Evolutionary conservation across 257 asterid genomes (phyloP).

Genomic region (Nicotiana obtusifolia): DNA sequence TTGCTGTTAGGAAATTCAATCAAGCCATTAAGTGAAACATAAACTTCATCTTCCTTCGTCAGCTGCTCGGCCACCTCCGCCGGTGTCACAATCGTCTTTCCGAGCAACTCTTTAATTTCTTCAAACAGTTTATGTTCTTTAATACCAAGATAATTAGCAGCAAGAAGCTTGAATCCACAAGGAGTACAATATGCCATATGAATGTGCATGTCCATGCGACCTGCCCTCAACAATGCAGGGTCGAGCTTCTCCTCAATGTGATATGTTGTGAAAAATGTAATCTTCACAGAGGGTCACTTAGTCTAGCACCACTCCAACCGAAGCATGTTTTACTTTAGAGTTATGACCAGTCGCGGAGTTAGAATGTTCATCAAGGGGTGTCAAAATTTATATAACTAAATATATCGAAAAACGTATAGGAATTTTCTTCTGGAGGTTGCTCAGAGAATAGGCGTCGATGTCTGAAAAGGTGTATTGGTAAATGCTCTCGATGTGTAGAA

Average conservation of each 20-base stretch:
- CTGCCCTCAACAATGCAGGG: conserved; percentile 58
- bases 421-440: too few relatives aligned
- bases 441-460: too few relatives aligned
- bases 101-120: conserved; percentile 40
- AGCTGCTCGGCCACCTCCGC: conserved; percentile 77
- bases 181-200: conserved; percentile 59
- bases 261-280: conserved; percentile 61
- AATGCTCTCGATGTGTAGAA: too few relatives aligned
- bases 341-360: too few relatives aligned
- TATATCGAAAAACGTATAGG: too few relatives aligned
- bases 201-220: conserved; percentile 68
- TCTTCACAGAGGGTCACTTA: too few relatives aligned
- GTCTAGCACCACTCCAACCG: too few relatives aligned
- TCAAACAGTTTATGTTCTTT: conserved; percentile 32
- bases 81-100: conserved; percentile 34
- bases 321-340: too few relatives aligned
- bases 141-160: conserved; percentile 44
- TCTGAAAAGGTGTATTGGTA: too few relatives aligned
- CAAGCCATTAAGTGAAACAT: conserved; percentile 36
- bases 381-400: too few relatives aligned
- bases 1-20: conserved; percentile 34
- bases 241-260: conserved; percentile 57
- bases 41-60: conserved; percentile 41
- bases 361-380: too few relatives aligned
- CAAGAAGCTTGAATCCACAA: conserved; percentile 45